Evolutionary conservation across 2,329 filamentous ascomycete species (phyloP).

Genomic region (Verticillium nubilum): DNA sequence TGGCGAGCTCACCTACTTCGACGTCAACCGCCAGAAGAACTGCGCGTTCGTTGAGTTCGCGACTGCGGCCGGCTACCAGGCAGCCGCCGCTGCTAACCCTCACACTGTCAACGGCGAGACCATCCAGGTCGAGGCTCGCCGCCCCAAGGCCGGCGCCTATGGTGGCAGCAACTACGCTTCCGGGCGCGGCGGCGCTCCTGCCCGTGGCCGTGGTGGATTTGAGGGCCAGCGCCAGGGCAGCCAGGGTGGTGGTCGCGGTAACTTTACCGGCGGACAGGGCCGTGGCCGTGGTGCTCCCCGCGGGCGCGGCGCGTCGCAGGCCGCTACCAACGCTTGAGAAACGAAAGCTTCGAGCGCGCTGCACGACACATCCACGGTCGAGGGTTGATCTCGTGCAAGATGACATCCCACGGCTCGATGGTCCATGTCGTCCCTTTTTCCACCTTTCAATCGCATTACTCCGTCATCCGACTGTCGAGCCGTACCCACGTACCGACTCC

Average conservation of each 20-base stretch:
- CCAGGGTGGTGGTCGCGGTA: slow-evolving; percentile 52
- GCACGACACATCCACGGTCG: neutral
- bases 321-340: slow-evolving; percentile 41
- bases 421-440: neutral
- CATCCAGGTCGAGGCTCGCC: slow-evolving; percentile 84
- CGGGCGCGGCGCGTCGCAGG: slow-evolving; percentile 55
- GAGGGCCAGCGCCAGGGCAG: slow-evolving; percentile 55
- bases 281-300: slow-evolving; percentile 61
- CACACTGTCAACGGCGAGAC: slow-evolving; percentile 78
- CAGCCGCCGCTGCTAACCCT: slow-evolving; percentile 78
- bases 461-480: neutral
- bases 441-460: neutral
- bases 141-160: slow-evolving; percentile 66
- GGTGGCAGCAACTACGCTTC: slow-evolving; percentile 63
- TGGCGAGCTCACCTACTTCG: slow-evolving; percentile 67
- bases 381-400: neutral
- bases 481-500: neutral
- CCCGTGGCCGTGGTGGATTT: slow-evolving; percentile 54
- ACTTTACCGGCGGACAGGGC: slow-evolving; percentile 59
- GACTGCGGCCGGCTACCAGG: slow-evolving; percentile 72
- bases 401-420: neutral
- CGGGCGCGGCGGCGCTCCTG: slow-evolving; percentile 21
- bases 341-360: neutral
- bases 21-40: slow-evolving; percentile 84
- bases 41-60: slow-evolving; percentile 96